These are phyloP conservation scores for Tetrapisispora fleetii DNA, from an alignment of 805 yeast genomes.

Conservation along the genomic window DNA sequence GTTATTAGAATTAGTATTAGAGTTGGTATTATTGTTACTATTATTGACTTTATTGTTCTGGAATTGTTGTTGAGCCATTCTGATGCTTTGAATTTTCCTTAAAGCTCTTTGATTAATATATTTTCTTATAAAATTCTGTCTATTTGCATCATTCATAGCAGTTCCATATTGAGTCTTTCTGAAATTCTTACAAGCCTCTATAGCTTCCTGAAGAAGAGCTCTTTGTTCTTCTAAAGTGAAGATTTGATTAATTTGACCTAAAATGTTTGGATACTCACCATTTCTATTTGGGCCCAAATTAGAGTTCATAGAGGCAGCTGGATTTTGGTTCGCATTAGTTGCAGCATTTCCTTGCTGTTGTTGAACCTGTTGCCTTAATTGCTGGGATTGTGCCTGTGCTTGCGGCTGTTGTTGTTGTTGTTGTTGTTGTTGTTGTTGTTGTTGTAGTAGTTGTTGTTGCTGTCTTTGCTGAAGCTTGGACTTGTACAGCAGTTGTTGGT, in stretches of 20 bases:
- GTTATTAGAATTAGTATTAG: not conserved
- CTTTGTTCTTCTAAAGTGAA: conserved; percentile 30
- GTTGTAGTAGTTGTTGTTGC: conserved; percentile 18
- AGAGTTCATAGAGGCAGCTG: conserved; percentile 19
- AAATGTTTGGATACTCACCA: conserved; percentile 26
- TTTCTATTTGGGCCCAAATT: conserved; percentile 21
- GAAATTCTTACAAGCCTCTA: conserved; percentile 29
- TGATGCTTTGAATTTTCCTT: conserved; percentile 25
- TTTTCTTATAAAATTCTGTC: conserved; percentile 27
- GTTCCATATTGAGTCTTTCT: conserved; percentile 26
- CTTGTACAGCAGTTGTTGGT: conserved; percentile 45
- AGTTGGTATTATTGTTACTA: not conserved
- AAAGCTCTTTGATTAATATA: conserved; percentile 30
- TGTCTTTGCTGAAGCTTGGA: conserved; percentile 33
- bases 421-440: no score
- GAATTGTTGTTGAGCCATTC: conserved; percentile 18
- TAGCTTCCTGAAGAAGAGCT: conserved; percentile 28
- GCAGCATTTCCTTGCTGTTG: not conserved
- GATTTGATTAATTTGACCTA: conserved; percentile 28
- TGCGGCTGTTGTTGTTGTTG: conserved; percentile 8
- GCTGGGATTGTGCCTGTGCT: not conserved
- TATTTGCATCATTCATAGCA: conserved; percentile 22
- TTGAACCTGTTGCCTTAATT: conserved; percentile 8
- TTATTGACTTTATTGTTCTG: not conserved
- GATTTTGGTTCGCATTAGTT: conserved; percentile 16